Evolutionary conservation across 2,329 filamentous ascomycete species (phyloP).

Genomic region (Fusarium anthophilum): DNA sequence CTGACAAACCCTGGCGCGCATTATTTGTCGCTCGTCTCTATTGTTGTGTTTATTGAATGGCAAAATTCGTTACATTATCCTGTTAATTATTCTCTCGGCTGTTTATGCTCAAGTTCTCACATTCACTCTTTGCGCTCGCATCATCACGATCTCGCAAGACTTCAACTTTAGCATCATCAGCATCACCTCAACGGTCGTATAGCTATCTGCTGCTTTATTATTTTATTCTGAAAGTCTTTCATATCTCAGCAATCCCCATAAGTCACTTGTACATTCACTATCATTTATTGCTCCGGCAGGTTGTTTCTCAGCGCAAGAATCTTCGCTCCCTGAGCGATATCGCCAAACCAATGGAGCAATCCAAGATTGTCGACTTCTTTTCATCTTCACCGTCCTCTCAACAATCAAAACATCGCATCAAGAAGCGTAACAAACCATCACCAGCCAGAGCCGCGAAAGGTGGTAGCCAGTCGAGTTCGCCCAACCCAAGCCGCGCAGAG

Average conservation of each 20-base stretch:
- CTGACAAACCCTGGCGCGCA: background rate
- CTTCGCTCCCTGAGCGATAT: background rate
- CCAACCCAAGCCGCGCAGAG: background rate
- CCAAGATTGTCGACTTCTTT: conserved; percentile 27
- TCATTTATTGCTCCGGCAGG: background rate
- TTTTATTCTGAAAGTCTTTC: background rate
- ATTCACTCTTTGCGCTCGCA: background rate
- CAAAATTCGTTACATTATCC: background rate
- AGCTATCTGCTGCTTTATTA: background rate
- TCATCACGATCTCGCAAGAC: background rate
- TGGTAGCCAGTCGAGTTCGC: background rate
- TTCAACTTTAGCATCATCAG: background rate
- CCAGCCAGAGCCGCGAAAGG: background rate
- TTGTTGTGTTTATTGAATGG: background rate
- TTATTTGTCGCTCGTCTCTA: background rate
- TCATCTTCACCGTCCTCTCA: conserved; percentile 1
- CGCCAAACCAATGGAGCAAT: conserved; percentile 16
- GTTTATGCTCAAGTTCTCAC: background rate
- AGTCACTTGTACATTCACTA: background rate
- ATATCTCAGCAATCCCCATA: background rate
- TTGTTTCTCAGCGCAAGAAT: background rate
- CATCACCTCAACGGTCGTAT: background rate
- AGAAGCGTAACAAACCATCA: background rate
- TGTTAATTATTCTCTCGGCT: background rate
- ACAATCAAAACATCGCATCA: background rate